Evolutionary conservation across 2,329 filamentous ascomycete species (phyloP).

Genomic region (Stagonosporopsis rhizophila): DNA sequence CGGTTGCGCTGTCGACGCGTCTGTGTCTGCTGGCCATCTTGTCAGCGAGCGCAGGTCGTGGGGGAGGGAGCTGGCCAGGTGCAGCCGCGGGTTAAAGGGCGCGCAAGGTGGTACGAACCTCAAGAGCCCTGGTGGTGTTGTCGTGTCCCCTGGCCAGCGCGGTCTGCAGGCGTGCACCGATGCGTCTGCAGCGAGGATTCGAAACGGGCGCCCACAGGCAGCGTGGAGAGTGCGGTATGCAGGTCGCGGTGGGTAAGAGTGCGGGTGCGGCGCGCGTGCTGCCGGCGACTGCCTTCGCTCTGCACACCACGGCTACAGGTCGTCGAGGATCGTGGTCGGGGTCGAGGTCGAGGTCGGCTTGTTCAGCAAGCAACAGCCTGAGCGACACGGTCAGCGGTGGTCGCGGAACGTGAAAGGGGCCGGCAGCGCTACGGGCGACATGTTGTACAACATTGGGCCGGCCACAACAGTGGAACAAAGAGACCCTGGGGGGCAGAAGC

Average conservation of each 20-base stretch:
- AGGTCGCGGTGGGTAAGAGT: conserved; percentile 25
- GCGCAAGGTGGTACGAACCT: conserved; percentile 46
- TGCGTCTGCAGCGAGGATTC: conserved; percentile 37
- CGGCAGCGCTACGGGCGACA: conserved; percentile 36
- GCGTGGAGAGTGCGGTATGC: conserved; percentile 28
- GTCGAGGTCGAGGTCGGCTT: conserved; percentile 23
- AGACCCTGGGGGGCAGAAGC: conserved; percentile 27
- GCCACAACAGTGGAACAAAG: conserved; percentile 44
- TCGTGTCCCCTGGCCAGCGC: conserved; percentile 36
- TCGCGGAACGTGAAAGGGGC: conserved; percentile 37
- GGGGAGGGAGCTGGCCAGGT: conserved; percentile 13
- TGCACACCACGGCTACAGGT: not conserved
- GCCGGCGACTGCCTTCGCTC: conserved; percentile 18
- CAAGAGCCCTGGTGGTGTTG: conserved; percentile 31
- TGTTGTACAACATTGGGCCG: conserved; percentile 46
- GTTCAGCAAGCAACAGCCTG: conserved; percentile 35
- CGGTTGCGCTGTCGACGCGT: conserved; percentile 25
- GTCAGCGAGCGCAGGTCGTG: conserved; percentile 36
- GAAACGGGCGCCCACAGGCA: conserved; percentile 30
- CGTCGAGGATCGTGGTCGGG: conserved; percentile 7
- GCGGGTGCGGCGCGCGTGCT: conserved; percentile 30
- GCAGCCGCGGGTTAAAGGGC: conserved; percentile 31
- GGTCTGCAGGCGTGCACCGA: conserved; percentile 42
- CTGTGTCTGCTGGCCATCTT: conserved; percentile 41
- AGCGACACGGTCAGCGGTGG: conserved; percentile 39